Evolutionary conservation across 768 basidiomycete species (phyloP).

Genomic region (Exsudoporus frostii): DNA sequence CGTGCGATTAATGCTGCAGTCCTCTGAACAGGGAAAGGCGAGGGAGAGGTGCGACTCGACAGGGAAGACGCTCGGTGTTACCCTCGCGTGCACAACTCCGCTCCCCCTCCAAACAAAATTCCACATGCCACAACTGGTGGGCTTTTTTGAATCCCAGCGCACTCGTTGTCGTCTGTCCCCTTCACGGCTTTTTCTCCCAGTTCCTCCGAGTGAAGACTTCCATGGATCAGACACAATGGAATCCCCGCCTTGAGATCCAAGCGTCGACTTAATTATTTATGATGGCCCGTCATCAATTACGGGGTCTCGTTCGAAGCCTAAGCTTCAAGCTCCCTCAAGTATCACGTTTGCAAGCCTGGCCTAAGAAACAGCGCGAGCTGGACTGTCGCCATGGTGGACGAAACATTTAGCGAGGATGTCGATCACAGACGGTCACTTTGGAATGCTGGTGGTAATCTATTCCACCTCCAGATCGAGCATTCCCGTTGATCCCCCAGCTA

Average conservation of each 20-base stretch:
- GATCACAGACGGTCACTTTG: neutral
- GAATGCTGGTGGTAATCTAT: conserved; percentile 7
- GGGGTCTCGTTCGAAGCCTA: neutral
- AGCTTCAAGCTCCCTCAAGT: neutral
- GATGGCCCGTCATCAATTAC: neutral
- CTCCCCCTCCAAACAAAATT: conserved; percentile 11
- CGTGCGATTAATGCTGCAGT: conserved; percentile 4
- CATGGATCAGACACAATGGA: neutral
- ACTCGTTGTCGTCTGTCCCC: neutral
- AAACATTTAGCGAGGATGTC: neutral
- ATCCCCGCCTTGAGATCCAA: too few relatives aligned
- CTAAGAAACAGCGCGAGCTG: neutral
- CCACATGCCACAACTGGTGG: conserved; percentile 9
- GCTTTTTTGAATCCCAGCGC: conserved; percentile 3
- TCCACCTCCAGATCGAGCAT: neutral
- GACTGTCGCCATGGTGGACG: neutral
- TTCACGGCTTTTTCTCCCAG: neutral
- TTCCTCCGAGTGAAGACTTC: neutral
- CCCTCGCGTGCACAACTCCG: conserved; percentile 17
- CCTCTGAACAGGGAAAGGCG: neutral
- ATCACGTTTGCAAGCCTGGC: neutral
- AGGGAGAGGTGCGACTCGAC: neutral
- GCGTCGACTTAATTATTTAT: too few relatives aligned
- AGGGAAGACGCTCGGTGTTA: neutral
- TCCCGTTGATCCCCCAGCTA: conserved; percentile 5